Evolutionary conservation across 2,329 filamentous ascomycete genomes (phyloP).

Genomic region (Microascus cirrosus): DNA sequence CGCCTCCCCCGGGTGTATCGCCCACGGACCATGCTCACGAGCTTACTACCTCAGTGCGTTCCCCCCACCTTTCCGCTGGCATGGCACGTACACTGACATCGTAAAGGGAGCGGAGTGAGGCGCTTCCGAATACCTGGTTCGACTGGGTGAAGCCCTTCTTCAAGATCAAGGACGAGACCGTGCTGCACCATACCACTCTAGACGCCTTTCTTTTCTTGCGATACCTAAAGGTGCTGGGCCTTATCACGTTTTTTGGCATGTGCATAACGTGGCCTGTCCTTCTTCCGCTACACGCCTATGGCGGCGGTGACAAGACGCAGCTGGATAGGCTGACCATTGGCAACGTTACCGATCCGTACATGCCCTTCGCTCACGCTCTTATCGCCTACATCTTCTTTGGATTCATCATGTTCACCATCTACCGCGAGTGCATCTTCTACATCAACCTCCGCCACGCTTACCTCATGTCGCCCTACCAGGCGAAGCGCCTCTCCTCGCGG

Average conservation of each 20-base stretch:
- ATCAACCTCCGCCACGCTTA: constrained; percentile 92
- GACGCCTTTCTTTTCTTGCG: constrained; percentile 84
- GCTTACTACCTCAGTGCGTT: constrained; percentile 36
- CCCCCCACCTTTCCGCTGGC: not conserved
- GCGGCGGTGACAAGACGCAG: constrained; percentile 52
- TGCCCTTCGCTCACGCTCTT: constrained; percentile 70
- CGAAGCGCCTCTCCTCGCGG: constrained; percentile 74
- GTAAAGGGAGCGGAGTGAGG: constrained; percentile 41
- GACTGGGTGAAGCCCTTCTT: constrained; percentile 53
- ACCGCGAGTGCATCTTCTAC: constrained; percentile 83
- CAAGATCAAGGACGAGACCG: constrained; percentile 60
- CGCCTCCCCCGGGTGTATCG: constrained; percentile 42
- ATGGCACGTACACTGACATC: not conserved
- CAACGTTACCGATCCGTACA: constrained; percentile 45
- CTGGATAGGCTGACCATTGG: constrained; percentile 39
- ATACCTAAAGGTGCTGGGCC: constrained; percentile 65
- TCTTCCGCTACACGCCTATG: constrained; percentile 74
- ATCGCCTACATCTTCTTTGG: constrained; percentile 75
- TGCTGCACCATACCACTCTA: constrained; percentile 77
- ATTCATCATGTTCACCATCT: constrained; percentile 83
- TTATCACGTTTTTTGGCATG: constrained; percentile 71
- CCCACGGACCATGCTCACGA: constrained; percentile 38
- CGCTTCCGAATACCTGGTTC: constrained; percentile 44
- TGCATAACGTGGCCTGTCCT: constrained; percentile 78
- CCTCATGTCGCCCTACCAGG: constrained; percentile 72